Conservation (phyloP, 169 alveolate genomes). For the Plasmodium relictum region DNA sequence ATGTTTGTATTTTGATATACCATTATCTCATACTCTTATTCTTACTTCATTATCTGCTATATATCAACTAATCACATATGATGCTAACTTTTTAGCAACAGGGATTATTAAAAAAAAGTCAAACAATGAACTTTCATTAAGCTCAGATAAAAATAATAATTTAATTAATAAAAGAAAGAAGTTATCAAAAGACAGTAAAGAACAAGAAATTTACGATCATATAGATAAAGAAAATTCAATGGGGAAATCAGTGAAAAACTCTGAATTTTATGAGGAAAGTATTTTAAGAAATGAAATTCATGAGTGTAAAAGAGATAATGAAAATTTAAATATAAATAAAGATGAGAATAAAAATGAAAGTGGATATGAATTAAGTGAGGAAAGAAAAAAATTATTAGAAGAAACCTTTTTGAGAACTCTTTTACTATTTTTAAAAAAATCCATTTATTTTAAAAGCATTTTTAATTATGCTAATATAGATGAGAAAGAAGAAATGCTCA, state of each 20-base stretch:
- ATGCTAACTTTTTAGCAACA: conserved; percentile 68
- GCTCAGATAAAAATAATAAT: neutral
- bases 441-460: conserved; percentile 75
- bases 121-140: neutral
- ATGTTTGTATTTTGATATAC: conserved; percentile 58
- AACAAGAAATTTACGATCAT: neutral
- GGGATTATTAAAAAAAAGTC: conserved; percentile 11
- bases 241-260: neutral
- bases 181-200: neutral
- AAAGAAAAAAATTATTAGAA: conserved; percentile 58
- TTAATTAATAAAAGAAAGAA: neutral
- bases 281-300: neutral
- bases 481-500: conserved; percentile 68
- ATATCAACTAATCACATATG: conserved; percentile 57
- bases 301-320: neutral
- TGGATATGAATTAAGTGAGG: conserved; percentile 20
- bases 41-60: conserved; percentile 47
- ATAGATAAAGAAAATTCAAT: neutral
- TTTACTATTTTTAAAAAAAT: conserved; percentile 67
- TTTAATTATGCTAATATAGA: conserved; percentile 74
- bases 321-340: neutral
- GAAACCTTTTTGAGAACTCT: conserved; percentile 36
- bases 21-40: conserved; percentile 68
- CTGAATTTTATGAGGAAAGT: neutral
- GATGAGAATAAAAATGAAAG: neutral